Evolutionary conservation across 176 grass and related monocot species (phyloP), one percentile per base, ranked within the genome.

Genomic region (Chloris gayana): DNA sequence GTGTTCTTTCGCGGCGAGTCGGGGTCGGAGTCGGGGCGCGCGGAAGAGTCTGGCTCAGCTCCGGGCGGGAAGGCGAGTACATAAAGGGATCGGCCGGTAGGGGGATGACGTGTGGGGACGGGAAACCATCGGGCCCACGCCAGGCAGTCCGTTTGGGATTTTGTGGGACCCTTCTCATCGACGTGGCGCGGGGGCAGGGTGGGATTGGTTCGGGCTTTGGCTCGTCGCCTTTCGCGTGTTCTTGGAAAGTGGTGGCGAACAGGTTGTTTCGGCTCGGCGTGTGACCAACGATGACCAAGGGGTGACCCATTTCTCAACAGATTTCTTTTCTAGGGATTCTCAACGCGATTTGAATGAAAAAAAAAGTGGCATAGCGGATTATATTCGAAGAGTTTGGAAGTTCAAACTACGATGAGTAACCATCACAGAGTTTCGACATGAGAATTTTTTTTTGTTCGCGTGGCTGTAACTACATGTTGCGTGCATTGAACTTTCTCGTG

Each of bases 71-170:
- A 57, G 35, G 47, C 22, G 35, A 30, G 62, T 80, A 80, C 15
- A 89, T 89, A 85, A 80, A 76, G 64, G 26, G n/a, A 9, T 21
- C 47, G 26, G n/a, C 14, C 18, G 21, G 62, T 11, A 0, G 3
- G 63, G 5, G 30, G 38, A 79, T 88, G 86, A 83, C 74, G 74
- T 79, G 80, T 79, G 74, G 74, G 80, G 80, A 83, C 86, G 74
- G 80, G 74, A 51, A 83, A 10, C 1, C 24, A 0, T 0, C 2
- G 29, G 74, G 75, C 37, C 74, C 37, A 65, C 54, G 6, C 59
- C 5, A 51, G 39, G 78, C 24, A 1, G 41, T 57, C 21, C 27
- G 21, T 22, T 53, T 29, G 38, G 26, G 87, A 75, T 80, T 75
- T 70, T 63, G 69, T 75, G 76, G 81, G 60, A 5, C 12, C 60